Evolutionary conservation across 1,139 yeast species (phyloP), one percentile per base, ranked within the genome.

Genomic region (Diutina neorugosa): DNA sequence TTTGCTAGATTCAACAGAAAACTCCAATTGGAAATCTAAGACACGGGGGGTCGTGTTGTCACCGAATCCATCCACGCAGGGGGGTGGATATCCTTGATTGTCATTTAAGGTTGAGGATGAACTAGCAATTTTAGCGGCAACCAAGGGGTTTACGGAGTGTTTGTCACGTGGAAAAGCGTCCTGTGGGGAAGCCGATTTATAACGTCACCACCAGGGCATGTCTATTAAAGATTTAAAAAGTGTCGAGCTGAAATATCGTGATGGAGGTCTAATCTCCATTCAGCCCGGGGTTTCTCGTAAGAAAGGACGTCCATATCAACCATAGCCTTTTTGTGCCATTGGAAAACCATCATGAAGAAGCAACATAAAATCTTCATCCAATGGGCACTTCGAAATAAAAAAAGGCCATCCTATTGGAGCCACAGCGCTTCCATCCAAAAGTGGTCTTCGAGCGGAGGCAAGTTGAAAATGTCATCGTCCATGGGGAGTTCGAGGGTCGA

Each of bases 381-480:
- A 31, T 31, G 37, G 12, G 12, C 12, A 31, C 37, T 31, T 31
- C n/a, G 34, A 27, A 27, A 27, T 11, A 27, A 27, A 12, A 31
- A 14, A 9, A 9, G 37, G 37, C n/a, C 5, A 2, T 8, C 2
- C 18, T 43, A 43, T 43, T 19, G 16, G n/a, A 44, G 34, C 48
- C 48, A 44, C 19, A 21, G 18, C 27, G 34, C 18, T 14, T 44
- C 48, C 34, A 44, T 21, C 48, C 48, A 44, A n/a, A 14, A 25
- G n/a, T 44, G 34, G 19, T 44, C 48, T 14, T 44, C 48, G 18
- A 44, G 34, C n/a, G 48, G 48, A 16, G 48, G 48, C 18, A 44
- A 21, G 16, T 23, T 23, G 25, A 44, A 21, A 12, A 19, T 20
- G 25, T 44, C 48, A 14, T 44, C 48, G 25, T 44, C 48, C 31